phyloP scores from a whole-genome alignment of 805 yeast genomes.

The Starmerella gropengiesseri region DNA sequence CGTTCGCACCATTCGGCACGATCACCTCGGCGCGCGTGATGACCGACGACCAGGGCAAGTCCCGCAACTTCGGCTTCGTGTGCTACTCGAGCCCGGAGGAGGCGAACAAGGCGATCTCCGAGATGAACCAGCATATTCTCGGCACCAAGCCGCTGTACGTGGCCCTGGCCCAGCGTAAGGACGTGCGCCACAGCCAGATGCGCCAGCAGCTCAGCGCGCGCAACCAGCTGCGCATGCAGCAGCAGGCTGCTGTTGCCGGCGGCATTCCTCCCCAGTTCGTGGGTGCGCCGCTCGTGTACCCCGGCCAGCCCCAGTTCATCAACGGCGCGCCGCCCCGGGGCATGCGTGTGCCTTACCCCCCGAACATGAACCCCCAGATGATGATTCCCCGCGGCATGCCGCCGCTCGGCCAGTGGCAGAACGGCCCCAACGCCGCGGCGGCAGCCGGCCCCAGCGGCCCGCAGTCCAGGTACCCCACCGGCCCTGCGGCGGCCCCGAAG shows the following conservation, averaged over 20 bases:
- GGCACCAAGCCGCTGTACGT: conserved; percentile 94
- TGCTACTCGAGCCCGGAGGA: conserved; percentile 97
- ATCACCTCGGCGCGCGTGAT: conserved; percentile 94
- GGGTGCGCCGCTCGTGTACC: conserved; percentile 34
- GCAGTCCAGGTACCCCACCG: conserved; percentile 24
- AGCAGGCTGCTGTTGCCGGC: conserved; percentile 68
- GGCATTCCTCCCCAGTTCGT: conserved; percentile 82
- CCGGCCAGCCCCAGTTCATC: conserved; percentile 63
- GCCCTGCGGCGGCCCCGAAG: conserved; percentile 23
- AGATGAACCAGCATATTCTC: conserved; percentile 95
- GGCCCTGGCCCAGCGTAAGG: conserved; percentile 98
- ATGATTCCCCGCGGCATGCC: conserved; percentile 30
- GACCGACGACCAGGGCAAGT: conserved; percentile 88
- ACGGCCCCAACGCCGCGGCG: conserved; percentile 31
- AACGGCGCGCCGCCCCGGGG: conserved; percentile 46
- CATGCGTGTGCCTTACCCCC: conserved; percentile 49
- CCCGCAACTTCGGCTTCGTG: conserved; percentile 97
- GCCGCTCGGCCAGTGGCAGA: conserved; percentile 32
- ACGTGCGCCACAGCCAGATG: conserved; percentile 90
- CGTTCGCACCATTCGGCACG: conserved; percentile 84
- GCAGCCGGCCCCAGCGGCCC: conserved; percentile 35
- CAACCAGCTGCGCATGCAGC: conserved; percentile 97
- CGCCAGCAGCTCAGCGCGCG: conserved; percentile 97
- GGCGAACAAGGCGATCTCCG: conserved; percentile 96
- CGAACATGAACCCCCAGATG: conserved; percentile 25